Evolutionary conservation across 345 rosid species (phyloP), one percentile per base, ranked within the genome.

Genomic region (Passiflora organensis): DNA sequence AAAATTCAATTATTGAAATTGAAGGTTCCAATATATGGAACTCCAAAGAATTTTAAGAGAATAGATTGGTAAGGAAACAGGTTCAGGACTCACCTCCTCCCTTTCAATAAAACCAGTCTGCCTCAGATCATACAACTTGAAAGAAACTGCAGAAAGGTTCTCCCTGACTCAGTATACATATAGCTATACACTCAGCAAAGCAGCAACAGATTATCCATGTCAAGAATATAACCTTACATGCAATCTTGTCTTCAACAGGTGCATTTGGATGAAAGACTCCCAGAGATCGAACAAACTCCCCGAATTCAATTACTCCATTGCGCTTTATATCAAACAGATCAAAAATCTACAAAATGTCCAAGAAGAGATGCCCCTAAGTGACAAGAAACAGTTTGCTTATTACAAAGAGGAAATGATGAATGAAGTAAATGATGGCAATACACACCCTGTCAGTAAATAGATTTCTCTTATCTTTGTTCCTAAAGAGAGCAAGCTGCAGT

Each of bases 381-480:
- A 19, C 13, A 21, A 38, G 47, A 17, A 62, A 52, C 8, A 28
- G 34, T 28, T 28, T 2, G 8, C 3, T 8, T 28, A 8, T 8
- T 28, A 28, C 34, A 2, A 28, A 28, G 34, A 28, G 34, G 8
- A 8, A 28, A 28, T 28, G 8, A 28, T 28, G 34, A 28, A 28
- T 28, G 34, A 28, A 4, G 0, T 32, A 45, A 19, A 20, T n/a
- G 23, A 6, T 14, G n/a, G 21, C 19, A 28, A 12, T 42, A 60
- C 65, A 13, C 45, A 93, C 99, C 87, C 95, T 82, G 72, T 93
- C 95, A 0, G 96, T 87, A 18, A 88, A 93, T 53, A 93, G 95
- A 55, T 88, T 93, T 71, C 53, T 81, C 60, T 50, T 71, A 55
- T 84, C 80, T 66, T 69, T 76, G 75, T 78, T 93, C 77, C 82